These are phyloP conservation scores for Mollisia scopiformis DNA, from an alignment of 2,329 filamentous ascomycete genomes.

Conservation along the genomic window DNA sequence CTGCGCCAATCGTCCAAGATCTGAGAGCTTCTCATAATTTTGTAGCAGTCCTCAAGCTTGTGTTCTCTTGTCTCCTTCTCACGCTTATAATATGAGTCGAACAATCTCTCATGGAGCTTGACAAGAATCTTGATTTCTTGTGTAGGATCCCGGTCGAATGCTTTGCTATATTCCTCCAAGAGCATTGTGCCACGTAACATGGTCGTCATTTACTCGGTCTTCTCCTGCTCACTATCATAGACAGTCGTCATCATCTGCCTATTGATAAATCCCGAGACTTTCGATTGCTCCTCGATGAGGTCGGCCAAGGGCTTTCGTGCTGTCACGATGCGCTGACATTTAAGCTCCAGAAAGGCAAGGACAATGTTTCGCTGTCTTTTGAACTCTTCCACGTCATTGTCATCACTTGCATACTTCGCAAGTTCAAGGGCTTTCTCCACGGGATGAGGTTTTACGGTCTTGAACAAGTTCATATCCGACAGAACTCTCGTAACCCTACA, in stretches of 20 bases:
- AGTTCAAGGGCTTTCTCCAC: neutral
- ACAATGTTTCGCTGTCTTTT: neutral
- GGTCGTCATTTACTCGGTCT: no score
- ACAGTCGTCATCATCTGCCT: neutral
- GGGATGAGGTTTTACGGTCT: neutral
- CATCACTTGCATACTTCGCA: constrained; percentile 3
- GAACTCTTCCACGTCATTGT: neutral
- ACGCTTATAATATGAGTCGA: neutral
- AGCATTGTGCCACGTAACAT: no score
- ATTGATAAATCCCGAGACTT: neutral
- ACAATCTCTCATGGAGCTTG: neutral
- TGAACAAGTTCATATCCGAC: neutral
- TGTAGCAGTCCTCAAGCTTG: neutral
- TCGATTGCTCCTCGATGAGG: neutral
- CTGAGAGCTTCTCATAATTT: neutral
- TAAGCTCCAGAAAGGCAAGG: neutral
- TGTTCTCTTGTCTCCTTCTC: neutral
- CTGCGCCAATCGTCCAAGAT: neutral
- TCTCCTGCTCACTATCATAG: neutral
- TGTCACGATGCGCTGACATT: neutral
- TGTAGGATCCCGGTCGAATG: neutral
- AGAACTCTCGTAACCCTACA: no score
- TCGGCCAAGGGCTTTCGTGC: neutral
- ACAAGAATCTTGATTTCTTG: neutral
- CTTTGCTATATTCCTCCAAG: neutral